Evolutionary conservation across 768 basidiomycete species (phyloP).

Genomic region (Amanita molliuscula): DNA sequence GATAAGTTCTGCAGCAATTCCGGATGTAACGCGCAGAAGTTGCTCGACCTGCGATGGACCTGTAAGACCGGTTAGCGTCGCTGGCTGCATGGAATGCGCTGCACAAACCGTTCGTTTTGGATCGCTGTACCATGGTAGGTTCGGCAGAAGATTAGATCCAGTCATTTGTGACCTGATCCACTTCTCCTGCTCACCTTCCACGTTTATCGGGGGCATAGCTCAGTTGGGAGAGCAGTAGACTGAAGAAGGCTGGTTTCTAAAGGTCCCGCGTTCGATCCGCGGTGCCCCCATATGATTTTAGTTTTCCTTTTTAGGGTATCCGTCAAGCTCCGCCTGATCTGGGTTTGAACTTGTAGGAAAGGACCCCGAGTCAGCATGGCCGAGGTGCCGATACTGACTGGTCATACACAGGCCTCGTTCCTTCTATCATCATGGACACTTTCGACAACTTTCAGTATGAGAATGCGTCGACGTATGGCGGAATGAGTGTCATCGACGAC

Average conservation of each 20-base stretch:
- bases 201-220: conserved; percentile 46
- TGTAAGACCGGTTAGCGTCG: conserved; percentile 8
- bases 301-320: neutral
- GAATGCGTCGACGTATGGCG: conserved; percentile 74
- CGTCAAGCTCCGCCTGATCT: neutral
- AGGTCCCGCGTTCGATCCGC: conserved; percentile 77
- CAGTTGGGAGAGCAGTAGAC: conserved; percentile 72
- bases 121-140: conserved; percentile 4
- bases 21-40: conserved; percentile 84
- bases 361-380: neutral
- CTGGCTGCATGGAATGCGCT: no score
- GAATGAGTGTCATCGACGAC: conserved; percentile 64
- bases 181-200: neutral
- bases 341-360: neutral
- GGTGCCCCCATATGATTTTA: conserved; percentile 45
- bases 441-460: conserved; percentile 85
- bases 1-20: conserved; percentile 91
- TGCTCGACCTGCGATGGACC: conserved; percentile 86
- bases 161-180: neutral
- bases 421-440: conserved; percentile 48
- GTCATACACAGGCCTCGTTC: neutral
- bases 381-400: neutral
- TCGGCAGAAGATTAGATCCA: neutral
- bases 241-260: conserved; percentile 73
- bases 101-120: conserved; percentile 1